Base-by-base conservation (phyloP, 352 stramenopile species). In the Saprolegnia parasitica region DNA sequence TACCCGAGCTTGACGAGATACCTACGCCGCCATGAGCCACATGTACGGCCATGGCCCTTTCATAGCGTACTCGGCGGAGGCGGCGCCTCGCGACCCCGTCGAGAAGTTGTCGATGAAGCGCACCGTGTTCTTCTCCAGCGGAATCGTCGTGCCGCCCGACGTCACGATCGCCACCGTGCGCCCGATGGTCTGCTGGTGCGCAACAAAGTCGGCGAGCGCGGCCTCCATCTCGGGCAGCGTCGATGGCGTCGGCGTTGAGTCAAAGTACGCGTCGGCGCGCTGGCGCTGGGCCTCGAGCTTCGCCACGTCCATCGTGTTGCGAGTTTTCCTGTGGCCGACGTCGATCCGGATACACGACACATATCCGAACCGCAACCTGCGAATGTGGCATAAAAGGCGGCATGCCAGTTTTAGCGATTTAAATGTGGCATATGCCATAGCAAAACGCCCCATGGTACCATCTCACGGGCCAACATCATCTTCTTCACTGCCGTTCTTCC, bases 61-160 rank as follows among this genome's bases (percentile, higher is more conserved):
- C 9, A 46, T 39, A 47, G 42, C 72, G 23, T 75, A 89, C 78
- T 94, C 86, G 61, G 81, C 82, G 0, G 82, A 93, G 15, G 87
- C 78, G 4, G 93, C 91, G 35, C 93, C 95, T 39, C 95, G 77
- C 5, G 81, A 86, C n/a, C 97, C 97, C 0, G 96, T 99, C 18
- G 84, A 97, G 75, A 99, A 99, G 71, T 99, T 99, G 76, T 99
- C 97, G 29, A 99, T 83, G 77, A 96, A 99, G 49, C 97, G 90
- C 39, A 99, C 97, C 2, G 85, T 96, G 73, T 98, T 95, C 47
- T 86, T 77, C 81, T 99, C 97, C 29, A 99, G 83, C 63, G 95
- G 92, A 39, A 98, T 91, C 9, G 91, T 97, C 8, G 97, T 99
- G 18, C 97, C 97, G 32, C 97, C 97, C 0, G 89, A 98, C 21